phyloP scores from a whole-genome alignment of 768 basidiomycete species.

The Porphyrellus cyaneotinctus region DNA sequence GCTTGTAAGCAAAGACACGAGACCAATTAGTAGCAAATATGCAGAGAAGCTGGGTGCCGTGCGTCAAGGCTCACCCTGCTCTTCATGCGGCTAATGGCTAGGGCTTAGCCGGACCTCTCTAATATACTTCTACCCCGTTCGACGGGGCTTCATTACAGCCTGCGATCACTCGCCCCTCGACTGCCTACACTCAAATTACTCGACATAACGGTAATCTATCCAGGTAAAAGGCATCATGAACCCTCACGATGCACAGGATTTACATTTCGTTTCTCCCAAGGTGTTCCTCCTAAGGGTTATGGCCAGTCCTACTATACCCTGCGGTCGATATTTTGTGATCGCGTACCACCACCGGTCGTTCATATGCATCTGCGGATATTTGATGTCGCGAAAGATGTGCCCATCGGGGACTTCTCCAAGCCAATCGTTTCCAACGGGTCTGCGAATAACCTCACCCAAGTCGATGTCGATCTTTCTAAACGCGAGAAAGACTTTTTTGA shows the following conservation, averaged over 20 bases:
- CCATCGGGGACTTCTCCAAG: conserved; percentile 57
- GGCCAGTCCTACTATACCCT: conserved; percentile 90
- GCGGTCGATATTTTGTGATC: conserved; percentile 79
- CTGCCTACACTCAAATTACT: conserved; percentile 74
- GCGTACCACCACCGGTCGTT: conserved; percentile 77
- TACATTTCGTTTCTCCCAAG: conserved; percentile 32
- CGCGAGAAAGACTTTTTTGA: conserved; percentile 70
- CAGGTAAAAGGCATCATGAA: conserved; percentile 46
- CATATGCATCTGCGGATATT: conserved; percentile 86
- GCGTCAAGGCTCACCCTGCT: conserved; percentile 34
- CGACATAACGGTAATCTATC: conserved; percentile 92
- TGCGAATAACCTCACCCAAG: conserved; percentile 25
- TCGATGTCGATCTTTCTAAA: conserved; percentile 50
- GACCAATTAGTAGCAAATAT: conserved; percentile 81
- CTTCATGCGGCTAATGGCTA: conserved; percentile 8
- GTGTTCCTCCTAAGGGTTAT: conserved; percentile 73
- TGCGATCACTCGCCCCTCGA: conserved; percentile 75
- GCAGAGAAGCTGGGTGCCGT: conserved; percentile 88
- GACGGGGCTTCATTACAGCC: conserved; percentile 81
- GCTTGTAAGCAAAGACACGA: conserved; percentile 80
- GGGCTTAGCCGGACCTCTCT: conserved; percentile 64
- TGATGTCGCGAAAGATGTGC: conserved; percentile 60
- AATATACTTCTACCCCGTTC: conserved; percentile 89
- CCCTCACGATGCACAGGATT: not conserved
- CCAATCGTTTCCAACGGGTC: conserved; percentile 30